Evolutionary conservation across 2,329 filamentous ascomycete genomes (phyloP), one percentile per base, ranked within the genome.

Genomic region (Sclerotinia nivalis): DNA sequence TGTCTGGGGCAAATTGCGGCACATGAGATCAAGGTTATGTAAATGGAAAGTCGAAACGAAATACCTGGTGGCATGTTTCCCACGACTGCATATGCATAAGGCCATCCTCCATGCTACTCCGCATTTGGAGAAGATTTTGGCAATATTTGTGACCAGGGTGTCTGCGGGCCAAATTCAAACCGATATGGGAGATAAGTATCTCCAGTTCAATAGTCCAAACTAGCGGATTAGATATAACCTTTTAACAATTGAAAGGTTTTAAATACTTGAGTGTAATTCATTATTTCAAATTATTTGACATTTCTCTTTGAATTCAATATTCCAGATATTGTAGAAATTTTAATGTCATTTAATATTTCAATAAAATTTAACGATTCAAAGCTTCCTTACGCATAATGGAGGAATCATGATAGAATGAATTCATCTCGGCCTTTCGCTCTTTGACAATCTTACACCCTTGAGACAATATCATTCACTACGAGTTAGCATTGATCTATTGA

Each of bases 351-450:
- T 43, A 43, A 18, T 6, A 43, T 43, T 43, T 43, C 40, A 43
- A 43, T 15, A 43, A 15, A 43, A 43, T 43, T 43, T 13, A 18
- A 43, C 13, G 6, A 43, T 6, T 43, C 40, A 7, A 43, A 43
- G 40, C 40, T 18, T 43, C 13, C 40, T 43, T 43, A 4, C 40
- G 40, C 40, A 43, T n/a, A 13, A 15, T 43, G 2, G 54, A 56
- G 34, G 34, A 25, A 22, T 15, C 20, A 25, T 34, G 22, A 22
- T 58, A n/a, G 22, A 15, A 22, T 40, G n/a, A 18, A 25, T 40
- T 25, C 22, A 59, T 59, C 34, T 59, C 55, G 34, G 55, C 34
- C 55, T 59, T 58, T 43, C 34, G 34, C 31, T 40, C 55, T 59
- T 59, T 8, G 34, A 15, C 22, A 13, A 59, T 10, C 22, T n/a